Conservation (phyloP, 768 basidiomycete species). For the Dentipellis fragilis region DNA sequence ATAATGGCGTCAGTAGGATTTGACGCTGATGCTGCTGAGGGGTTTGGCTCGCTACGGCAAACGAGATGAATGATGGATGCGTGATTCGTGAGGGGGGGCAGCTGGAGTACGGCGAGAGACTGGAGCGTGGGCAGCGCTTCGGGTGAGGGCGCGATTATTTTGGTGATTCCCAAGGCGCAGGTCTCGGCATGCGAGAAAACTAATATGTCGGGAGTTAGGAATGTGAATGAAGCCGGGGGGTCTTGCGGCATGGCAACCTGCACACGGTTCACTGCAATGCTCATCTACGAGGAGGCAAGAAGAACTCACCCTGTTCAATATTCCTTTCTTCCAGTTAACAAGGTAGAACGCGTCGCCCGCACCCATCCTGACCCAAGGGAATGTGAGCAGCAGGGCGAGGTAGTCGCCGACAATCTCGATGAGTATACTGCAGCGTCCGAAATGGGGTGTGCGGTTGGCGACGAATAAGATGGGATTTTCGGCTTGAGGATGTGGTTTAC, state of each 20-base stretch:
- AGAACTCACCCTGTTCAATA: constrained; percentile 14
- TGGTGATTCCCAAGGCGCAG: constrained; percentile 15
- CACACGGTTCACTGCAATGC: neutral
- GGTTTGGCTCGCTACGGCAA: constrained; percentile 21
- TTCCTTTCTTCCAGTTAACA: constrained; percentile 21
- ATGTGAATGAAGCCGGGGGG: constrained; percentile 18
- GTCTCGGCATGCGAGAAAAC: constrained; percentile 16
- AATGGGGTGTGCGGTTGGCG: neutral
- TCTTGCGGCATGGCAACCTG: constrained; percentile 2
- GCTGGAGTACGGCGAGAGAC: constrained; percentile 12
- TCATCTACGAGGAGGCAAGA: neutral
- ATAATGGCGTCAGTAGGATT: constrained; percentile 15
- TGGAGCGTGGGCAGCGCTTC: constrained; percentile 3
- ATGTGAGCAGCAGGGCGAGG: constrained; percentile 9
- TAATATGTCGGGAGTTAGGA: constrained; percentile 17
- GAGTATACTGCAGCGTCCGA: constrained; percentile 5
- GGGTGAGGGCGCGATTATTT: neutral
- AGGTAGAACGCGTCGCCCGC: constrained; percentile 12
- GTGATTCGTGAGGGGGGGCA: constrained; percentile 10
- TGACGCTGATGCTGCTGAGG: neutral
- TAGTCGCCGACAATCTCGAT: constrained; percentile 12
- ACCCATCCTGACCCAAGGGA: constrained; percentile 3
- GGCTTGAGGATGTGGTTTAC: constrained; percentile 8
- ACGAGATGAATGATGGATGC: constrained; percentile 15
- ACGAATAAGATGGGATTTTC: constrained; percentile 6